These are phyloP conservation scores for Vigna unguiculata DNA, from an alignment of 306 rosid species.

Conservation along the genomic window DNA sequence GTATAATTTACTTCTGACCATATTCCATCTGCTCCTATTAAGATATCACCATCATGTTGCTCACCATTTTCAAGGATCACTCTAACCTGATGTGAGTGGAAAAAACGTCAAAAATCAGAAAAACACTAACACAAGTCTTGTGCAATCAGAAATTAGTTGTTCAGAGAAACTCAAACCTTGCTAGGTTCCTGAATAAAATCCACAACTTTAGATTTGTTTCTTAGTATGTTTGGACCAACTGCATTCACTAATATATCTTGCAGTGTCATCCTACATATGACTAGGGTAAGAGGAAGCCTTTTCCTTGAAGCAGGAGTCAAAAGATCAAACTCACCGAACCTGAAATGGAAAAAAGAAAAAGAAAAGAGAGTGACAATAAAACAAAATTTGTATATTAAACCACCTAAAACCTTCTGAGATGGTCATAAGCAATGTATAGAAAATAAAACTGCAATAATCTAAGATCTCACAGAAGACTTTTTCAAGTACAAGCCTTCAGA, in stretches of 20 bases:
- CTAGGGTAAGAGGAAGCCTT: conserved; percentile 51
- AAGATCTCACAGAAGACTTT: conserved; percentile 6
- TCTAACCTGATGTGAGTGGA: conserved; percentile 44
- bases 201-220: conserved; percentile 58
- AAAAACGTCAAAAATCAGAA: conserved; percentile 6
- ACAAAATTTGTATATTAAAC: neutral
- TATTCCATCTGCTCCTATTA: conserved; percentile 63
- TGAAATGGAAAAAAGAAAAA: neutral
- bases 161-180: conserved; percentile 46
- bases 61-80: conserved; percentile 55
- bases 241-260: conserved; percentile 59
- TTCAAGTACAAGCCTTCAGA: conserved; percentile 24
- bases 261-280: conserved; percentile 57
- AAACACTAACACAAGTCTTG: neutral
- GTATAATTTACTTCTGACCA: conserved; percentile 56
- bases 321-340: conserved; percentile 55
- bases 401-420: conserved; percentile 14
- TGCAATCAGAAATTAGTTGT: neutral
- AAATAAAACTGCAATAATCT: conserved; percentile 5
- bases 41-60: conserved; percentile 52
- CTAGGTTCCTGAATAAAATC: conserved; percentile 46
- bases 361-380: conserved; percentile 17
- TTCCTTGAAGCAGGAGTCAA: conserved; percentile 54
- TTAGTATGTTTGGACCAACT: conserved; percentile 53
- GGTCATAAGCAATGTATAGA: conserved; percentile 20